These are phyloP conservation scores for Fusarium sp. DNA, from an alignment of 2,329 filamentous ascomycete genomes.

Conservation along the genomic window DNA sequence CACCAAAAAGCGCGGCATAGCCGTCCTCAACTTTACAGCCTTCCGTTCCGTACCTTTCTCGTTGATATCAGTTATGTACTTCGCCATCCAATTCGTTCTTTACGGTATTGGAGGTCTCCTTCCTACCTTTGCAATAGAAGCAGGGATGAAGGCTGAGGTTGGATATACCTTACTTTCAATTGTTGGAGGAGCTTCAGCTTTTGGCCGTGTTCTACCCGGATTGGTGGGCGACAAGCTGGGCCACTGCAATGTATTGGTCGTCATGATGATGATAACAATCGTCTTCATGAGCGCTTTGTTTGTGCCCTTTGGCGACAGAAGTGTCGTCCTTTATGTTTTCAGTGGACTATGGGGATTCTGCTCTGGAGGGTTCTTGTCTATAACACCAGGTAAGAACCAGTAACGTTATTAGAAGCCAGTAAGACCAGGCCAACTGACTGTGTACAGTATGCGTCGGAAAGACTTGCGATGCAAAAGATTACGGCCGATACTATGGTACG, in stretches of 20 bases:
- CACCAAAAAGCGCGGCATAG: not conserved
- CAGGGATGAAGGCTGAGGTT: slow-evolving; percentile 5
- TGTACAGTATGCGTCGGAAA: slow-evolving; percentile 12
- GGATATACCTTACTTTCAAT: slow-evolving; percentile 9
- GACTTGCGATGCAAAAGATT: slow-evolving; percentile 22
- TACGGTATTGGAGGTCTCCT: slow-evolving; percentile 19
- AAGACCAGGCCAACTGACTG: rapidly evolving
- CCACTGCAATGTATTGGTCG: slow-evolving; percentile 13
- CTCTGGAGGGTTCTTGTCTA: not conserved
- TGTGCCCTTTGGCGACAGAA: slow-evolving; percentile 4
- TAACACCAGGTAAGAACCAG: slow-evolving; percentile 3
- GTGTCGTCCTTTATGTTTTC: slow-evolving; percentile 2
- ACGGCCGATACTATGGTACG: slow-evolving; percentile 15
- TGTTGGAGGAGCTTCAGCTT: slow-evolving; percentile 10
- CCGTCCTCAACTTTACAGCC: slow-evolving; percentile 19
- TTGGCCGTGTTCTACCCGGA: not conserved
- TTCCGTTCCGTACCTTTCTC: slow-evolving; percentile 12
- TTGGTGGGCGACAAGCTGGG: slow-evolving; percentile 4
- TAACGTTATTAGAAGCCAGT: rapidly evolving
- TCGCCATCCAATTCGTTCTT: slow-evolving; percentile 6
- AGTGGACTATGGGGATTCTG: slow-evolving; percentile 14
- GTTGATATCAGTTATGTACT: slow-evolving; percentile 11
- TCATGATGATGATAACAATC: slow-evolving; percentile 12
- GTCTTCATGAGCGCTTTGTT: slow-evolving; percentile 17
- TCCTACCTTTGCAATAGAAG: slow-evolving; percentile 10